These are phyloP conservation scores for Neurospora hispaniola DNA, from an alignment of 495 filamentous ascomycete species.

Conservation along the genomic window DNA sequence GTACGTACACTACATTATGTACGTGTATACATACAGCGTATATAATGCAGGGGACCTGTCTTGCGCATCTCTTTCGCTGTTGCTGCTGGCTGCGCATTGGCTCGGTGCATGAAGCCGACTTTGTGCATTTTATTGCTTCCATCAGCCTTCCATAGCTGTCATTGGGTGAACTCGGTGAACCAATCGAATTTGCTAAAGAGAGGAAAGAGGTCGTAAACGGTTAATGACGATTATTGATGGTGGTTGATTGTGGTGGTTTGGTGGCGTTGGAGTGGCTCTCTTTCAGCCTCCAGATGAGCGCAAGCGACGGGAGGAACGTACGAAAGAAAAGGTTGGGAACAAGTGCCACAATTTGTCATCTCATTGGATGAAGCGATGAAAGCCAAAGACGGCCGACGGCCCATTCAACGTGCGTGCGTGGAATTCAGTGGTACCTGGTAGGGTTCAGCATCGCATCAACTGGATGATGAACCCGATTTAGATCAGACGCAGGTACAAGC, in stretches of 20 bases:
- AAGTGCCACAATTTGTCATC: neutral
- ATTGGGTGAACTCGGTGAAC: neutral
- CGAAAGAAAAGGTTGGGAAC: neutral
- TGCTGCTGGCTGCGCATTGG: neutral
- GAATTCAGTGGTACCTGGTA: neutral
- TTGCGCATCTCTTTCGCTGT: neutral
- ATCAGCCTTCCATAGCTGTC: neutral
- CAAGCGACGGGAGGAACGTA: neutral
- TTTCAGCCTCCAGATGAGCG: neutral
- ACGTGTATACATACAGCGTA: too few relatives aligned
- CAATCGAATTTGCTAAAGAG: neutral
- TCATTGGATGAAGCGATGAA: neutral
- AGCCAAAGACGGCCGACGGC: neutral
- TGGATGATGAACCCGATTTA: neutral
- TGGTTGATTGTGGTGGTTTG: neutral
- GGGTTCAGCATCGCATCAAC: too few relatives aligned
- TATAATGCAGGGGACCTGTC: neutral
- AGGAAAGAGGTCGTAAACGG: neutral
- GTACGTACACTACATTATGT: neutral
- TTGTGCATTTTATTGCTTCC: neutral
- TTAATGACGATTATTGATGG: neutral
- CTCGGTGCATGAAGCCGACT: neutral
- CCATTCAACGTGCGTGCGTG: neutral
- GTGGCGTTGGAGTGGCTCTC: neutral
- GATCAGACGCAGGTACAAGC: conserved; percentile 12